Conservation (phyloP, 2,329 filamentous ascomycete genomes). For the Lachnellula willkommii region DNA sequence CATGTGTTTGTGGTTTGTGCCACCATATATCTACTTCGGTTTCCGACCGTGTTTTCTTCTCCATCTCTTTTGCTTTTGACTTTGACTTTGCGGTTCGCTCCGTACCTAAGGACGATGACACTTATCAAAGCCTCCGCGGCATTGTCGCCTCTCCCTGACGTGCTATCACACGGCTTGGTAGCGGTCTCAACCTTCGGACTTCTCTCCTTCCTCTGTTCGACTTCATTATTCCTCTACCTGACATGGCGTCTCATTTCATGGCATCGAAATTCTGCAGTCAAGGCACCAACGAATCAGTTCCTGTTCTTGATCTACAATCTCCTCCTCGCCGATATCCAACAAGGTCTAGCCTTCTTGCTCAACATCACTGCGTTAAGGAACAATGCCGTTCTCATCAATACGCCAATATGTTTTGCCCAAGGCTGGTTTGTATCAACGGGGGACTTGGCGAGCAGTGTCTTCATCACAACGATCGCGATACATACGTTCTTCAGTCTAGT, state of each 20-base stretch:
- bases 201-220: conserved; percentile 42
- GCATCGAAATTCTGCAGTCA: conserved; percentile 11
- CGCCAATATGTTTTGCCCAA: conserved; percentile 54
- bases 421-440: conserved; percentile 65
- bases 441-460: conserved; percentile 60
- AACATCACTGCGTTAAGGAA: conserved; percentile 53
- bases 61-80: too few species aligned
- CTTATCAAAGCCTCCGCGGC: conserved; percentile 18
- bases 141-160: conserved; percentile 25
- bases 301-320: conserved; percentile 66
- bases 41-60: too few species aligned
- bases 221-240: conserved; percentile 38
- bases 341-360: conserved; percentile 58
- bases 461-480: conserved; percentile 59
- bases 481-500: conserved; percentile 63
- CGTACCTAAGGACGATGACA: conserved; percentile 8
- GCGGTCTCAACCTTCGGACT: conserved; percentile 42
- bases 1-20: too few species aligned
- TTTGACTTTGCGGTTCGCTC: too few species aligned
- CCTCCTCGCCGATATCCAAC: conserved; percentile 62
- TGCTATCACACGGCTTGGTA: conserved; percentile 36
- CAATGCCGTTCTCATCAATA: conserved; percentile 50
- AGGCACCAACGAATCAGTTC: conserved; percentile 55
- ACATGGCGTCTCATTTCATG: conserved; percentile 33
- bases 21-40: too few species aligned